phyloP scores from a whole-genome alignment of 257 asterid species.

The Asclepias syriaca region DNA sequence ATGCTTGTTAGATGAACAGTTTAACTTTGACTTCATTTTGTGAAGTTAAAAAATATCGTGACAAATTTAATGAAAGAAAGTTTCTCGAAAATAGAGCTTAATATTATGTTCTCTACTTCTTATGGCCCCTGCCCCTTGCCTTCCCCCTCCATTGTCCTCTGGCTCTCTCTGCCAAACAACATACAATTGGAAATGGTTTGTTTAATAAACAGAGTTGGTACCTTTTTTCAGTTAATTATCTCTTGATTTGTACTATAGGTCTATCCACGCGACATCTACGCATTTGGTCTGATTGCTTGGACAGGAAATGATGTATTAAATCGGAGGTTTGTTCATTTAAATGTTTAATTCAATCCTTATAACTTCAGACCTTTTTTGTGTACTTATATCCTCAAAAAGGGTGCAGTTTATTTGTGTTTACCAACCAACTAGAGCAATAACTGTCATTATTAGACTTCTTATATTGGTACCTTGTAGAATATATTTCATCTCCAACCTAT shows the following conservation, averaged over 20 bases:
- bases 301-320: constrained; percentile 93
- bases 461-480: not conserved
- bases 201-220: not conserved
- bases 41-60: too few relatives aligned
- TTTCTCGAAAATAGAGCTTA: too few relatives aligned
- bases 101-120: not conserved
- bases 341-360: not conserved
- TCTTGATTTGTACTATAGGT: constrained; percentile 43
- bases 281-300: constrained; percentile 95
- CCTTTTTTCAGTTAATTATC: not conserved
- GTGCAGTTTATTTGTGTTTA: not conserved
- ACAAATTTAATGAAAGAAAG: too few relatives aligned
- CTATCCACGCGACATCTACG: constrained; percentile 85
- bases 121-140: not conserved
- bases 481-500: not conserved
- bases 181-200: not conserved
- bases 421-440: not conserved
- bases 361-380: not conserved
- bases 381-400: not conserved
- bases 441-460: not conserved
- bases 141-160: not conserved
- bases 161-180: not conserved
- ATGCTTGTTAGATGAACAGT: too few relatives aligned
- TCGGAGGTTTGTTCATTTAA: constrained; percentile 52
- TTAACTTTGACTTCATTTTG: too few relatives aligned